Base-by-base conservation (phyloP, 2,329 filamentous ascomycete species). In the Diaporthe longicolla region DNA sequence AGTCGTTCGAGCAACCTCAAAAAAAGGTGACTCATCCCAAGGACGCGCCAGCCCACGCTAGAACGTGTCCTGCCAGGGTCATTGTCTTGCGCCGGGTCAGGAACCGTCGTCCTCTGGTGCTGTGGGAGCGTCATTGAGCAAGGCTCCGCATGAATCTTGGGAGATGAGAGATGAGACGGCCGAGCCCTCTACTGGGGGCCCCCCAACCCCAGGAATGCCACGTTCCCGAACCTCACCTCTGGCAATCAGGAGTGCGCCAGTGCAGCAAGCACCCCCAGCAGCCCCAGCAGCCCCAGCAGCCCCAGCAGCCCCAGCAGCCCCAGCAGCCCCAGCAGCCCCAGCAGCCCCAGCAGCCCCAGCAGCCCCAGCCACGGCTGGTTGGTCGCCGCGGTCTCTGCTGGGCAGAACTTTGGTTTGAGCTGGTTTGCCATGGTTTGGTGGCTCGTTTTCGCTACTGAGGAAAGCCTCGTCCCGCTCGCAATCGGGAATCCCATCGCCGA, bases 161-260 rank as follows among this genome's bases (percentile, higher is more conserved):
- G 71, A 74, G 70, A 74, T 73, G 63, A 72, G 71, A 71, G 55
- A 71, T 71, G 71, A 70, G 71, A 68, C 69, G 72, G 68, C 57
- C 50, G 59, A 71, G 35, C 24, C 21, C 19, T n/a, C 69, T 71
- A n/a, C 66, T 24, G 48, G 63, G 72, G 32, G 32, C 32, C 26
- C 35, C 45, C 37, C 21, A 32, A 29, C 37, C 50, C 66, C 57
- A 70, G 59, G 50, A 55, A 57, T 55, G 72, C 72, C 66, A 70
- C 37, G 66, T 29, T 70, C 61, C 48, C 72, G 72, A 37, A 40
- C 40, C 37, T 57, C 37, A 55, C 1, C 15, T 61, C 63, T 52
- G 63, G 63, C 63, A 66, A 66, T 40, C 63, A 66, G 29, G 63
- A 66, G 63, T 66, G n/a, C 61, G 21, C 43, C 61, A 29, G 59